Base-by-base conservation (phyloP, 495 filamentous ascomycete genomes). In the Thermothielavioides terrestris region DNA sequence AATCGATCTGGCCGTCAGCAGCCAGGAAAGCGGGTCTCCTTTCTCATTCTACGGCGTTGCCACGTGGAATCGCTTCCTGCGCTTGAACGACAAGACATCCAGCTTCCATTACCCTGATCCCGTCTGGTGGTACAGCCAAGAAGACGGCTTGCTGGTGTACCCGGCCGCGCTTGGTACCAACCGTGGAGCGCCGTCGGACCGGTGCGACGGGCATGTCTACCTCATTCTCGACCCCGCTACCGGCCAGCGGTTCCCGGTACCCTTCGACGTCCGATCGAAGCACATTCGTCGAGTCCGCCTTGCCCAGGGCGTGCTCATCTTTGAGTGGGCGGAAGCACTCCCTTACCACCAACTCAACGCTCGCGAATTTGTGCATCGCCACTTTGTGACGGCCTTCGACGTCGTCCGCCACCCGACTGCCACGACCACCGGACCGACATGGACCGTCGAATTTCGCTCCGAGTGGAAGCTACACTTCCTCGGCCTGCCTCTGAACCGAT, bases 401-500 rank as follows among this genome's bases (percentile, higher is more conserved):
- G 61, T 85, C 17, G 26, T 46, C 18, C 61, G 65, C 10, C 49
- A 22, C 17, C n/a, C 42, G 6, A 46, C 52, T 20, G 6, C 34
- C n/a, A 18, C 27, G 54, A 9, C 25, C 31, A 21, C 23, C 2
- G 34, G 30, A 15, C 6, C 4, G 25, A 64, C 62, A n/a, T 82
- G 74, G 74, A 57, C 57, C 11, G 63, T 82, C 39, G 54, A 53
- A 1, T 74, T 75, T 22, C 78, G 82, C n/a, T 83, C 79, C 50
- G 81, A 86, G 57, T 86, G 79, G 78, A 81, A 82, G 55, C 77
- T 85, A 9, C 77, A 82, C 65, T 78, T 77, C 45, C 66, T 79
- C 4, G 81, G 79, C 6, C 72, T 84, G 23, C 78, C 81, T 4
- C 55, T 84, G 8, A 79, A 77, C 57, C 68, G 72, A 17, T 62